Conservation (phyloP, 1,284 basidiomycete genomes). For the Phellinidium pouzarii region DNA sequence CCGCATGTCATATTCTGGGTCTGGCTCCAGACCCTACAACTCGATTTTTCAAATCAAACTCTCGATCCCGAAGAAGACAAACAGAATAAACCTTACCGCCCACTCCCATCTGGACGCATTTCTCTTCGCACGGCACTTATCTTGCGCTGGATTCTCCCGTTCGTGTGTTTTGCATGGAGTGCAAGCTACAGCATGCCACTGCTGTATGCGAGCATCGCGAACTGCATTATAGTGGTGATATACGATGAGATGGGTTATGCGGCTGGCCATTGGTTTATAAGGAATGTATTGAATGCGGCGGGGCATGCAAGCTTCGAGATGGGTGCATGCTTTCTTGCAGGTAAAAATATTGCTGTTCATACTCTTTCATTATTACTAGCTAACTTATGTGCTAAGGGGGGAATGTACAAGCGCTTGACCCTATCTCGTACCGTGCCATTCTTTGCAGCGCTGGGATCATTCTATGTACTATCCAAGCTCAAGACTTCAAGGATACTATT, state of each 20-base stretch:
- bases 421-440: slow-evolving; percentile 22
- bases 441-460: slow-evolving; percentile 28
- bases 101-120: slow-evolving; percentile 37
- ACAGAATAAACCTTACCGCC: slow-evolving; percentile 39
- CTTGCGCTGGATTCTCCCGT: slow-evolving; percentile 32
- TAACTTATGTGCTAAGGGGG: slow-evolving; percentile 9
- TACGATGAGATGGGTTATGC: slow-evolving; percentile 33
- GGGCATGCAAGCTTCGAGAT: slow-evolving; percentile 34
- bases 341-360: slow-evolving; percentile 23
- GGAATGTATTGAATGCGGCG: slow-evolving; percentile 32
- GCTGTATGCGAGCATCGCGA: slow-evolving; percentile 28
- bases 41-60: slow-evolving; percentile 38
- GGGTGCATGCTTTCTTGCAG: slow-evolving; percentile 33
- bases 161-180: slow-evolving; percentile 30
- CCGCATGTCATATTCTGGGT: slow-evolving; percentile 33
- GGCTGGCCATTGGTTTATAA: slow-evolving; percentile 32
- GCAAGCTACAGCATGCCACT: slow-evolving; percentile 27
- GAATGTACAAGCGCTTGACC: slow-evolving; percentile 17
- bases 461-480: slow-evolving; percentile 33
- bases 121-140: slow-evolving; percentile 27
- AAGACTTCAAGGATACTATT: slow-evolving; percentile 37
- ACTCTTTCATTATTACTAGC: slow-evolving; percentile 7
- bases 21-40: slow-evolving; percentile 38
- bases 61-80: slow-evolving; percentile 34
- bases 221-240: slow-evolving; percentile 27